phyloP scores from a whole-genome alignment of 441 rosid species.

The Euphorbia celastroides region DNA sequence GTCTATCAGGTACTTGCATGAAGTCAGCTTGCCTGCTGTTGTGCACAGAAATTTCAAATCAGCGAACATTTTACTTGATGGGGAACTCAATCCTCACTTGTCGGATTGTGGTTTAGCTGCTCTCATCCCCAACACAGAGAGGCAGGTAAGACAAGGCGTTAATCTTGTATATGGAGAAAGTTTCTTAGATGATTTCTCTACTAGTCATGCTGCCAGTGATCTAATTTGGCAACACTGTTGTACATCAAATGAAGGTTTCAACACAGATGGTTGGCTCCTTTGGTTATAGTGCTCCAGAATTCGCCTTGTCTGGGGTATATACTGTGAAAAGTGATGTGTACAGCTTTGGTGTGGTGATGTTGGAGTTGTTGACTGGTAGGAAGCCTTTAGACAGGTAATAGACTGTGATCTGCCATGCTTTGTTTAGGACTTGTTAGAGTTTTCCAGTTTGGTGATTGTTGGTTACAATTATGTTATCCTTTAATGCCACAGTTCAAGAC shows the following conservation, averaged over 20 bases:
- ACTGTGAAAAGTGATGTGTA: conserved; percentile 96
- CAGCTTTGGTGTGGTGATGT: conserved; percentile 97
- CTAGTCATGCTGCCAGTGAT: neutral
- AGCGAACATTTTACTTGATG: conserved; percentile 87
- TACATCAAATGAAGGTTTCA: conserved; percentile 49
- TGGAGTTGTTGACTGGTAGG: conserved; percentile 91
- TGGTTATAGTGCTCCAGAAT: conserved; percentile 97
- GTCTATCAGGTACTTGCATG: conserved; percentile 79
- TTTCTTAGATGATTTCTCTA: conserved; percentile 1
- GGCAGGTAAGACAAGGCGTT: conserved; percentile 51
- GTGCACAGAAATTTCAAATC: conserved; percentile 97
- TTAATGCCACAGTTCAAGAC: conserved; percentile 49
- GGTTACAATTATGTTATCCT: neutral
- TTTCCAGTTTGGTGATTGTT: conserved; percentile 1
- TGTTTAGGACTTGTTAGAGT: neutral
- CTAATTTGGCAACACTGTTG: neutral
- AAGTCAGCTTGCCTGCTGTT: conserved; percentile 88
- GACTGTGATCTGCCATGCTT: conserved; percentile 8
- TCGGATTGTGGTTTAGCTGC: conserved; percentile 96
- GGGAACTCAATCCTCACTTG: conserved; percentile 85
- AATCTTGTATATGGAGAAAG: neutral
- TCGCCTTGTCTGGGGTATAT: conserved; percentile 83
- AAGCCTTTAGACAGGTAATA: conserved; percentile 92
- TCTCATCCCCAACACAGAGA: conserved; percentile 77
- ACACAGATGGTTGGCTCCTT: conserved; percentile 89